phyloP scores from a whole-genome alignment of 225 moss, liverwort and hornwort genomes.

The Climacium dendroides region DNA sequence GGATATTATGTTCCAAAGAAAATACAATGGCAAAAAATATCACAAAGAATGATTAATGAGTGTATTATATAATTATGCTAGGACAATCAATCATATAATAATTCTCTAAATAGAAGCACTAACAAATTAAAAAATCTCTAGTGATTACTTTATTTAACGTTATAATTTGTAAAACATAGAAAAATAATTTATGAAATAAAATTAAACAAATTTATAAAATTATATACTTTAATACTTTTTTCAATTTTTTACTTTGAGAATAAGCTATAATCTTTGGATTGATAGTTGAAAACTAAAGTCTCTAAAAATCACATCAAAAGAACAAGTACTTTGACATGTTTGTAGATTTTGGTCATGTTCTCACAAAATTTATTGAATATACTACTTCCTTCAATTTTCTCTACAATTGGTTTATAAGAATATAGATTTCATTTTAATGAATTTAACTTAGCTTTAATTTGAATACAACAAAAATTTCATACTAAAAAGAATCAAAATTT shows the following conservation, averaged over 20 bases:
- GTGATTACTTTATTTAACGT: not conserved
- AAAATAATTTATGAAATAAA: not conserved
- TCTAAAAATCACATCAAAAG: not conserved
- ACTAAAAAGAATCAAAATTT: not conserved
- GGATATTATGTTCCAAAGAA: too few species aligned
- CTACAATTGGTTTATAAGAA: not conserved
- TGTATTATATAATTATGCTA: too few species aligned
- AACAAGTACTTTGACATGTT: not conserved
- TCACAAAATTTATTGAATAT: not conserved
- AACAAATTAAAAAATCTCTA: not conserved
- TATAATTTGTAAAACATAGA: not conserved
- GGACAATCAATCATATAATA: not conserved
- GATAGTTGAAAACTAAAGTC: not conserved
- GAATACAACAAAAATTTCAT: not conserved
- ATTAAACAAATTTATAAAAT: not conserved
- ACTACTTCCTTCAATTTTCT: not conserved
- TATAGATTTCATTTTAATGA: not conserved
- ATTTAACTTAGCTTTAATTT: not conserved
- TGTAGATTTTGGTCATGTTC: too few species aligned
- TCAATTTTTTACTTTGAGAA: not conserved
- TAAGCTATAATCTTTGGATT: not conserved
- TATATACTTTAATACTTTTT: not conserved
- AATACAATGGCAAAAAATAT: too few species aligned
- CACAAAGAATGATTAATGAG: too few species aligned
- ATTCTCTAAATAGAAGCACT: not conserved